These are phyloP conservation scores for Polyplosphaeria fusca DNA, from an alignment of 495 filamentous ascomycete genomes.

Conservation along the genomic window DNA sequence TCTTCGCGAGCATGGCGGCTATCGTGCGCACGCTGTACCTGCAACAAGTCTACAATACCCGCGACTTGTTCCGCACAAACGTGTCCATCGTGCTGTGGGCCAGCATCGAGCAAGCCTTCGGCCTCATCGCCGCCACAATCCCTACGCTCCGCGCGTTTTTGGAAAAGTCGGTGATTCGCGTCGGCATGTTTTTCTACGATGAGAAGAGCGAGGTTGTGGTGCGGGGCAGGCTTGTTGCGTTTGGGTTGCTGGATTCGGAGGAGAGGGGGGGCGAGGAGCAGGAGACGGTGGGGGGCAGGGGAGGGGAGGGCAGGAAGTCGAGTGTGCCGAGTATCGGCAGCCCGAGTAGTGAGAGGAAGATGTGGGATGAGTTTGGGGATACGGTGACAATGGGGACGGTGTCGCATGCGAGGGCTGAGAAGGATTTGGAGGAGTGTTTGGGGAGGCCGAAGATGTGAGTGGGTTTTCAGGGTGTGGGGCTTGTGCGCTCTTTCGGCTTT, in stretches of 20 bases:
- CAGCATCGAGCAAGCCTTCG: constrained; percentile 20
- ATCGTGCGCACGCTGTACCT: constrained; percentile 27
- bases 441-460: too few species aligned
- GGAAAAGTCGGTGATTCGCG: constrained; percentile 5
- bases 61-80: constrained; percentile 16
- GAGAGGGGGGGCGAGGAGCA: not conserved
- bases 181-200: constrained; percentile 25
- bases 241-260: constrained; percentile 17
- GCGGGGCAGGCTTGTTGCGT: constrained; percentile 2
- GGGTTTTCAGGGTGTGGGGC: too few species aligned
- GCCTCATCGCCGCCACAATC: constrained; percentile 22
- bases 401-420: too few species aligned
- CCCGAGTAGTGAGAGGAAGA: not conserved
- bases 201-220: constrained; percentile 8
- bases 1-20: constrained; percentile 37
- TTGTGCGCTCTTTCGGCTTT: too few species aligned
- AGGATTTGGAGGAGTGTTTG: too few species aligned
- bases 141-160: constrained; percentile 20
- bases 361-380: constrained; percentile 20
- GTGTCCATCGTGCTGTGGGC: constrained; percentile 21
- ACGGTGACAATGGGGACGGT: not conserved
- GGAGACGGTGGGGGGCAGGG: not conserved
- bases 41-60: constrained; percentile 11
- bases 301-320: not conserved
- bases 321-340: not conserved